A percentile compares a stretch with the other conserved stretches of the same genome.
Evolutionary conservation across 1,284 basidiomycete species (phyloP).

Genomic region (Trichosporon sp.): DNA sequence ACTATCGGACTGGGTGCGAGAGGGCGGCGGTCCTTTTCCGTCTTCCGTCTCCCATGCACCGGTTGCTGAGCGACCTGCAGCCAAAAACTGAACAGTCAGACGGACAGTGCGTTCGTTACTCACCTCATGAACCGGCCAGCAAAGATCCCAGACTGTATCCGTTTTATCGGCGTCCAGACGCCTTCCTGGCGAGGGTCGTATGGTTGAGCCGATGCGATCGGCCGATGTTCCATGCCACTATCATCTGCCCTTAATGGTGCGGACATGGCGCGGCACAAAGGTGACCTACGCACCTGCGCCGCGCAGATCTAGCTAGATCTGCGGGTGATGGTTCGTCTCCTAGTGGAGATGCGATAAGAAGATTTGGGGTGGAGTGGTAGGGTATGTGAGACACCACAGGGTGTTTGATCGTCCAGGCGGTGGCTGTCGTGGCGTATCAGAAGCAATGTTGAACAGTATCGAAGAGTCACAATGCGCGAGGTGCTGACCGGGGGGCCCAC

Average conservation of each 20-base stretch:
- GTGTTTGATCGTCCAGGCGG: neutral
- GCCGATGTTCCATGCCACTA: neutral
- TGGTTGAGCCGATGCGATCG: neutral
- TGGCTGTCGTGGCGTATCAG: neutral
- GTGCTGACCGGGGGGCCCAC: too few relatives aligned
- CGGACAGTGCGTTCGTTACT: constrained; percentile 11
- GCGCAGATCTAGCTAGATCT: neutral
- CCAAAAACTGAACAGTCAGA: constrained; percentile 26
- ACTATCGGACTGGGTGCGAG: constrained; percentile 33
- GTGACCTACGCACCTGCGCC: constrained; percentile 1
- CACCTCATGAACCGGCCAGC: constrained; percentile 30
- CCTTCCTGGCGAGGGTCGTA: neutral
- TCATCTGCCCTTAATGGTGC: neutral
- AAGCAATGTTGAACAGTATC: neutral
- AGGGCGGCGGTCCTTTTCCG: constrained; percentile 36
- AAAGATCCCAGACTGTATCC: constrained; percentile 22
- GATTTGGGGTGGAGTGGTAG: neutral
- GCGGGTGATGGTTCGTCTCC: neutral
- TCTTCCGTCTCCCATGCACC: constrained; percentile 31
- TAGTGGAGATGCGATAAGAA: neutral
- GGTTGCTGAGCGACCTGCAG: constrained; percentile 33
- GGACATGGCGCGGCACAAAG: constrained; percentile 3
- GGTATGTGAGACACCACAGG: neutral
- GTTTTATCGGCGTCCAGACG: neutral
- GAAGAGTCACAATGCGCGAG: too few relatives aligned